Percentiles rank a stretch among this genome's conserved stretches.
Evolutionary conservation across 2,329 filamentous ascomycete species (phyloP).

Genomic region (Calonectria honghensis): DNA sequence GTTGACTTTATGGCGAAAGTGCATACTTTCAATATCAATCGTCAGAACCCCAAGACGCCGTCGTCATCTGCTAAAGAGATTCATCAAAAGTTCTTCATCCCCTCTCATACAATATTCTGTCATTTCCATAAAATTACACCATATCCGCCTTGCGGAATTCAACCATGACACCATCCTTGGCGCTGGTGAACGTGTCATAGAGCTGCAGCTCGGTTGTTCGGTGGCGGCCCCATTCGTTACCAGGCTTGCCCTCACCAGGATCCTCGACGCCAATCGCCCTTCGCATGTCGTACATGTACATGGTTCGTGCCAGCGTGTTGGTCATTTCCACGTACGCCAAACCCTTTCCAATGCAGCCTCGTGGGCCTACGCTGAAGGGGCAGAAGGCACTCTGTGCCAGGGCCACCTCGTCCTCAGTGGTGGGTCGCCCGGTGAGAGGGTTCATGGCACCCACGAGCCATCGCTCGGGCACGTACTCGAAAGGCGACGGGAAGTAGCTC

Average conservation of each 20-base stretch:
- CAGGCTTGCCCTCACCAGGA: constrained; percentile 70
- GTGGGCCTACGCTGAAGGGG: constrained; percentile 81
- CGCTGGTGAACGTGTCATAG: constrained; percentile 82
- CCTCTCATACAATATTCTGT: neutral
- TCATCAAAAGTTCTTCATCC: neutral
- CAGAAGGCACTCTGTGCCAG: constrained; percentile 82
- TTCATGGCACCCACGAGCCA: constrained; percentile 74
- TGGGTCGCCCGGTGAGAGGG: constrained; percentile 59
- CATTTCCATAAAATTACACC: constrained; percentile 19
- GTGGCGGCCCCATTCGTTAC: constrained; percentile 73
- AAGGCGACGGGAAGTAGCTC: constrained; percentile 76
- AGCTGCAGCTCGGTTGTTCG: constrained; percentile 79
- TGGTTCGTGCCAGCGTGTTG: constrained; percentile 75
- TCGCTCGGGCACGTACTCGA: constrained; percentile 77
- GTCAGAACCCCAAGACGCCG: neutral
- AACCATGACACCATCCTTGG: constrained; percentile 82
- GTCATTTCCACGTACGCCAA: constrained; percentile 81
- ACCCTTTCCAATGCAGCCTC: constrained; percentile 83
- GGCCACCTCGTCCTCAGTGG: constrained; percentile 70
- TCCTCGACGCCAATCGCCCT: constrained; percentile 69
- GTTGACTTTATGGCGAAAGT: neutral
- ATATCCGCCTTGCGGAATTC: constrained; percentile 69
- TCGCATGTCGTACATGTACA: constrained; percentile 78
- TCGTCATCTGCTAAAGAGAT: neutral
- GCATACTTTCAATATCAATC: neutral